These are phyloP conservation scores for Cyclocybe aegerita DNA, from an alignment of 768 basidiomycete genomes.

Conservation along the genomic window DNA sequence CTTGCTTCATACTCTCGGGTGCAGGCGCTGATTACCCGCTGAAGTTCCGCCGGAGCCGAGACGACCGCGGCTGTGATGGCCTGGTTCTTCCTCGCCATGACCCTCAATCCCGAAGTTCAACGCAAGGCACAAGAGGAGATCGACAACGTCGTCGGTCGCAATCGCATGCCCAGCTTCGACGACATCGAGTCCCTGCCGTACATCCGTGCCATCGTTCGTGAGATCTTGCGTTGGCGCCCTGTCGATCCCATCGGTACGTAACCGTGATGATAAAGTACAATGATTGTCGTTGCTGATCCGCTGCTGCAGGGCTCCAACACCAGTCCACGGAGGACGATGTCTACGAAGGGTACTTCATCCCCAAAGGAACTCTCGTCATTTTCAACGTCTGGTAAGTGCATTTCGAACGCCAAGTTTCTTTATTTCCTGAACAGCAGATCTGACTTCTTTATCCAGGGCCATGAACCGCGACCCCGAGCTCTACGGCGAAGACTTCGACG, in stretches of 20 bases:
- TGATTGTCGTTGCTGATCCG: background rate
- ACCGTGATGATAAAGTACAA: too few species aligned
- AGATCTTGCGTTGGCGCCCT: conserved; percentile 17
- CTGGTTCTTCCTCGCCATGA: conserved; percentile 28
- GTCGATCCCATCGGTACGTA: too few species aligned
- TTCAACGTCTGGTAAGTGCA: conserved; percentile 12
- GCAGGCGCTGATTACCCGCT: conserved; percentile 13
- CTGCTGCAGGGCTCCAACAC: conserved; percentile 17
- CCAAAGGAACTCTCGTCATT: conserved; percentile 15
- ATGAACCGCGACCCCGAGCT: conserved; percentile 20
- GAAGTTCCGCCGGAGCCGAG: background rate
- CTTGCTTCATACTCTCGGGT: too few species aligned
- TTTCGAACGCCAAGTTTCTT: too few species aligned
- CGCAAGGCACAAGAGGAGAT: conserved; percentile 33
- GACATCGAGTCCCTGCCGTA: conserved; percentile 27
- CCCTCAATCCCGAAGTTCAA: conserved; percentile 29
- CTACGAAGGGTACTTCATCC: conserved; percentile 27
- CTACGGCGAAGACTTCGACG: conserved; percentile 17
- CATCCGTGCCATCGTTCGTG: conserved; percentile 16
- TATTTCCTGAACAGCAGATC: background rate
- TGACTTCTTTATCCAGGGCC: conserved; percentile 6
- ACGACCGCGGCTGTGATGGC: conserved; percentile 8
- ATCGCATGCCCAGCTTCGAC: conserved; percentile 24
- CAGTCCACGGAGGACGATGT: conserved; percentile 22
- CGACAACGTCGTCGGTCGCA: conserved; percentile 26